These are phyloP conservation scores for Jamesozyma jinghongensis DNA, from an alignment of 805 yeast genomes.

Conservation along the genomic window DNA sequence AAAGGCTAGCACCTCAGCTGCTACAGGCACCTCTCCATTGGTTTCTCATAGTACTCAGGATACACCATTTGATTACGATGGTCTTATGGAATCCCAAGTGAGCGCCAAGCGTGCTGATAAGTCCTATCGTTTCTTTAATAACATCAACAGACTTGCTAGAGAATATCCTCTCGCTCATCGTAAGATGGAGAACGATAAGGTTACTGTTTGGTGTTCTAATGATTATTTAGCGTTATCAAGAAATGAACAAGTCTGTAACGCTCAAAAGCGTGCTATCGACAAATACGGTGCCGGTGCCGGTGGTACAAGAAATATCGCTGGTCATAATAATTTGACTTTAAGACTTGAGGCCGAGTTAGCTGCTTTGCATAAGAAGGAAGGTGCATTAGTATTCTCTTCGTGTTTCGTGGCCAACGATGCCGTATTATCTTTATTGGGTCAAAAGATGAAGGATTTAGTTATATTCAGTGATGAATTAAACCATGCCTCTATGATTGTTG, in stretches of 20 bases:
- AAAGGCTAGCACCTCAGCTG: slow-evolving; percentile 21
- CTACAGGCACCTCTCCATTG: slow-evolving; percentile 27
- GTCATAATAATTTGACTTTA: slow-evolving; percentile 89
- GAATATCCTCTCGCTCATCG: slow-evolving; percentile 94
- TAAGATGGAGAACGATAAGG: slow-evolving; percentile 63
- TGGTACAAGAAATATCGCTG: slow-evolving; percentile 98
- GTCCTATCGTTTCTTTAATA: slow-evolving; percentile 93
- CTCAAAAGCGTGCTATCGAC: slow-evolving; percentile 72
- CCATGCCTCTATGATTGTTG: slow-evolving; percentile 97
- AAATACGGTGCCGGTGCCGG: slow-evolving; percentile 98
- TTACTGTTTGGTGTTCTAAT: slow-evolving; percentile 98
- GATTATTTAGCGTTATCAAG: slow-evolving; percentile 95
- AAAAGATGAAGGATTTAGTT: slow-evolving; percentile 79
- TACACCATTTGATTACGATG: slow-evolving; percentile 57
- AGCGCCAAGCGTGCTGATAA: slow-evolving; percentile 72
- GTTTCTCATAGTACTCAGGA: slow-evolving; percentile 40
- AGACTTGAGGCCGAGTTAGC: slow-evolving; percentile 80
- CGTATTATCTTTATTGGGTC: slow-evolving; percentile 81
- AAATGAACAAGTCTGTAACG: slow-evolving; percentile 59
- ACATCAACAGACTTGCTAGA: slow-evolving; percentile 88
- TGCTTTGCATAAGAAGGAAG: slow-evolving; percentile 86
- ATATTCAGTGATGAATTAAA: slow-evolving; percentile 87
- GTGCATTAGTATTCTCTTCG: slow-evolving; percentile 88
- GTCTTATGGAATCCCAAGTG: slow-evolving; percentile 58
- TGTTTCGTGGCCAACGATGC: slow-evolving; percentile 98